Conservation (phyloP, 345 rosid genomes). For the Acer yangbiense region DNA sequence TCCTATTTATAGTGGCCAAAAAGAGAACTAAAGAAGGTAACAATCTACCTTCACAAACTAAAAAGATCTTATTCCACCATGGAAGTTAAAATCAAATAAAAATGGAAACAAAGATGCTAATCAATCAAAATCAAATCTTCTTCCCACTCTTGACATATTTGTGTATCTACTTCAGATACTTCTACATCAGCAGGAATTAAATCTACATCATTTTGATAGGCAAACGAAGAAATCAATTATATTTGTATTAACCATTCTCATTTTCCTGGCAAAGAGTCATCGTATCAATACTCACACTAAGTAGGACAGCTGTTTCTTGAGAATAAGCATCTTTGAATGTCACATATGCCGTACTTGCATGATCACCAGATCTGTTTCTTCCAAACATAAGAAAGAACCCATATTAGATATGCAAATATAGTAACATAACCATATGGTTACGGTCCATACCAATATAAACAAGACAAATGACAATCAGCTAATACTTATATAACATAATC, state of each 20-base stretch:
- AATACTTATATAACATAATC: not conserved
- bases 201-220: not conserved
- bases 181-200: not conserved
- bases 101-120: too few relatives aligned
- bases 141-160: too few relatives aligned
- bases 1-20: too few relatives aligned
- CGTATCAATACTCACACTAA: constrained; percentile 52
- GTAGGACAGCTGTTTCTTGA: constrained; percentile 79
- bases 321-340: constrained; percentile 80
- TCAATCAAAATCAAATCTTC: too few relatives aligned
- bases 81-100: too few relatives aligned
- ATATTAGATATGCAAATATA: not conserved
- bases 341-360: constrained; percentile 64
- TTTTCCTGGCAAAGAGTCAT: not conserved
- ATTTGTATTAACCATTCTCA: not conserved
- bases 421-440: not conserved
- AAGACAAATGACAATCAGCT: not conserved
- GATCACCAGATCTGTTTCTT: constrained; percentile 47
- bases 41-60: too few relatives aligned
- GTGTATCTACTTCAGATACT: too few relatives aligned
- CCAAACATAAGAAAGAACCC: constrained; percentile 2
- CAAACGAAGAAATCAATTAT: not conserved
- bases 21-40: too few relatives aligned
- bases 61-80: too few relatives aligned
- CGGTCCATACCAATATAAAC: not conserved